phyloP scores from a whole-genome alignment of 768 basidiomycete species.

The Austroboletus festivus region DNA sequence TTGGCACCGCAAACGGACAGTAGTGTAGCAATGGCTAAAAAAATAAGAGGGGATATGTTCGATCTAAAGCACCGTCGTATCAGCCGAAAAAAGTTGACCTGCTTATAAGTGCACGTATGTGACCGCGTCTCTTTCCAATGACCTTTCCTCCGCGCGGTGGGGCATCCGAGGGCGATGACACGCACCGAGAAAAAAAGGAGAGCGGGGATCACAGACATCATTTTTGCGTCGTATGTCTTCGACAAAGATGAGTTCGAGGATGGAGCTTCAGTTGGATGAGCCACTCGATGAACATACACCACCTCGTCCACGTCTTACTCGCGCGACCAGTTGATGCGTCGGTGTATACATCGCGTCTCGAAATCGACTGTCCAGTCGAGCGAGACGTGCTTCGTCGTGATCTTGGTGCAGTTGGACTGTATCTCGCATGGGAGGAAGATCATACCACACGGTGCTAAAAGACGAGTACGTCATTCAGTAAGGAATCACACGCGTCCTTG shows the following conservation, averaged over 20 bases:
- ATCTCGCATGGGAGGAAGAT: too few species aligned
- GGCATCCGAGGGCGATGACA: conserved; percentile 70
- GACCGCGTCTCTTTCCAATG: conserved; percentile 70
- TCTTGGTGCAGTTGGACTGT: conserved; percentile 56
- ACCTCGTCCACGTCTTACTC: conserved; percentile 38
- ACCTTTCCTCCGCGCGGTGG: conserved; percentile 70
- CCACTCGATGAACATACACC: conserved; percentile 32
- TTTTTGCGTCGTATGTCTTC: conserved; percentile 81
- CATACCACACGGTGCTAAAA: too few species aligned
- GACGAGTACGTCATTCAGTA: too few species aligned
- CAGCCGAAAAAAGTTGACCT: conserved; percentile 43
- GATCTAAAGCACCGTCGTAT: conserved; percentile 43
- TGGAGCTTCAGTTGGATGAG: not conserved
- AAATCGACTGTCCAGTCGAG: conserved; percentile 63
- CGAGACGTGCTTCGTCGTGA: conserved; percentile 46
- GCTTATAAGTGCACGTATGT: conserved; percentile 74
- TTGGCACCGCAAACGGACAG: conserved; percentile 53
- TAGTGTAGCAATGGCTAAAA: conserved; percentile 88
- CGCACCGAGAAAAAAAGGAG: conserved; percentile 80
- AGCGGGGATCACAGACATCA: conserved; percentile 77
- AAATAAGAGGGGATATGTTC: conserved; percentile 88
- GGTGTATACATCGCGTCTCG: conserved; percentile 38
- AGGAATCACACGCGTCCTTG: too few species aligned
- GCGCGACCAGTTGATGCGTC: conserved; percentile 41
- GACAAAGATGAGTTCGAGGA: not conserved